A percentile compares a stretch with the other conserved stretches of the same genome.
Evolutionary conservation across 2,329 filamentous ascomycete species (phyloP).

Genomic region (Furcasterigmium sp.): DNA sequence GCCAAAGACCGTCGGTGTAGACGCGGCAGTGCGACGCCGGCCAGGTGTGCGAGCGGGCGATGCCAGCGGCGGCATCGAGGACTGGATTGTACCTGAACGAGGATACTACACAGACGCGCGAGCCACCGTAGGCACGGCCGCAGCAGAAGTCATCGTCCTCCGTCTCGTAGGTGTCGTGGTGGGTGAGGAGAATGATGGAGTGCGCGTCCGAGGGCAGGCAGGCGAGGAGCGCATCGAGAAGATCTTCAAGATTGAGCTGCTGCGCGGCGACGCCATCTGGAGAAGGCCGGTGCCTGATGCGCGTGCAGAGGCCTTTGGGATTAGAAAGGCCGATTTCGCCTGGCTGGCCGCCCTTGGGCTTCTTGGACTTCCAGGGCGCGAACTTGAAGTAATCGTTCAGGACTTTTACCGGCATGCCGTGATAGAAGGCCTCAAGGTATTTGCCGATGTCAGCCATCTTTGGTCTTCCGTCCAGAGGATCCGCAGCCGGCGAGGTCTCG

Average conservation of each 20-base stretch:
- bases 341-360: constrained; percentile 11
- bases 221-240: constrained; percentile 50
- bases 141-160: constrained; percentile 64
- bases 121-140: constrained; percentile 60
- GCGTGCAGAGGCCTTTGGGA: constrained; percentile 28
- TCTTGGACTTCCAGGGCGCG: constrained; percentile 36
- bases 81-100: constrained; percentile 55
- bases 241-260: constrained; percentile 56
- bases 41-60: constrained; percentile 53
- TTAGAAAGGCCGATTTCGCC: constrained; percentile 40
- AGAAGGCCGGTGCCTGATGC: constrained; percentile 45
- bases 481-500: constrained; percentile 5
- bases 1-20: constrained; percentile 39
- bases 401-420: constrained; percentile 43
- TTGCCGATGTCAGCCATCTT: constrained; percentile 20
- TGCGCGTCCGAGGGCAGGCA: constrained; percentile 54
- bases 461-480: constrained; percentile 14
- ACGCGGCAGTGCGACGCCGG: constrained; percentile 55
- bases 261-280: constrained; percentile 39
- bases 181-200: constrained; percentile 48
- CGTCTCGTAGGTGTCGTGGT: constrained; percentile 61
- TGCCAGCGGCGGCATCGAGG: constrained; percentile 30
- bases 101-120: constrained; percentile 56
- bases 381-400: constrained; percentile 37
- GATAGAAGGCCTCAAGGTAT: constrained; percentile 44